phyloP scores from a whole-genome alignment of 345 rosid species.

The Linum usitatissimum region DNA sequence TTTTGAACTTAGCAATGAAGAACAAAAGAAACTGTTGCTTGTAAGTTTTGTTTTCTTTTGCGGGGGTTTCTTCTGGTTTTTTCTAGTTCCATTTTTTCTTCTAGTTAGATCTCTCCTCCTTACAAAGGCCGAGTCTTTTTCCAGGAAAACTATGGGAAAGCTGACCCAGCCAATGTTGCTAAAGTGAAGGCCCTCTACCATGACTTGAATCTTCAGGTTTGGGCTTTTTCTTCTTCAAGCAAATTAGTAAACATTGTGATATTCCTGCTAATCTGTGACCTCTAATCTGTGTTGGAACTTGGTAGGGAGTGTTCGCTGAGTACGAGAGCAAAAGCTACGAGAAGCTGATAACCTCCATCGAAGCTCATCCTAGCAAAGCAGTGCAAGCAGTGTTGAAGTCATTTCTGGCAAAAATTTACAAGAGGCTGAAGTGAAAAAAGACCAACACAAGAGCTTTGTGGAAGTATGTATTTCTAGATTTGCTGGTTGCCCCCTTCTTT shows the following conservation, averaged over 20 bases:
- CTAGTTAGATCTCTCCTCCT: background rate
- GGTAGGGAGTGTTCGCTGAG: conserved; percentile 48
- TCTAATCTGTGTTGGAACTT: background rate
- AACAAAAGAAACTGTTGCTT: conserved; percentile 19
- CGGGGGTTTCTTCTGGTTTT: too few species aligned
- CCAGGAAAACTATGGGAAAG: conserved; percentile 78
- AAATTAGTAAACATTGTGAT: too few species aligned
- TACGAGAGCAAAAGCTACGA: conserved; percentile 72
- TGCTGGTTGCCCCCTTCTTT: too few species aligned
- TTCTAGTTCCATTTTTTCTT: background rate
- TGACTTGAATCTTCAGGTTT: conserved; percentile 62
- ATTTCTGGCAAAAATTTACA: conserved; percentile 76
- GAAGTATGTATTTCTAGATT: too few species aligned
- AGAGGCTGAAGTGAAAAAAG: conserved; percentile 48
- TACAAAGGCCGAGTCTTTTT: background rate
- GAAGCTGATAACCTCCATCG: conserved; percentile 46
- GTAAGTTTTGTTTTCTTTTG: conserved; percentile 7
- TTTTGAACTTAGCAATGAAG: conserved; percentile 16
- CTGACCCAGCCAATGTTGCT: conserved; percentile 44
- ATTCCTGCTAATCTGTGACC: background rate
- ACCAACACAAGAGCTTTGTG: background rate
- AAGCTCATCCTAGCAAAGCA: conserved; percentile 58
- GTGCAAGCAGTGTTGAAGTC: conserved; percentile 80
- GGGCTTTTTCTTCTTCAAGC: conserved; percentile 3
- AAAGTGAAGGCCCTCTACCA: conserved; percentile 63